Percentiles rank a stretch among this genome's conserved stretches.
Evolutionary conservation across 768 basidiomycete genomes (phyloP).

Genomic region (Trametes cingulata): DNA sequence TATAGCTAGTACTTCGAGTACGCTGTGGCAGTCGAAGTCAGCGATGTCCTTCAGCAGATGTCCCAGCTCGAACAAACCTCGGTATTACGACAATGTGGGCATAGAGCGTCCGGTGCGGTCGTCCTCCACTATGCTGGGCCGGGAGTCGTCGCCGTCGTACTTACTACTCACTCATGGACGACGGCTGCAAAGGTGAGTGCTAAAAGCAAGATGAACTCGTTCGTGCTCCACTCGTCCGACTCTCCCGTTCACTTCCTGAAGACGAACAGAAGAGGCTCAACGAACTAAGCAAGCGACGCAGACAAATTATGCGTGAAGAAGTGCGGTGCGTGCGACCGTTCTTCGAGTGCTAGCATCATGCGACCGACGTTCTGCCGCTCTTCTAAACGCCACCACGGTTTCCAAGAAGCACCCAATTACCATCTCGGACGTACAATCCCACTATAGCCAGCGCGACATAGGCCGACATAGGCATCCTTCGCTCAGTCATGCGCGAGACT

Average conservation of each 20-base stretch:
- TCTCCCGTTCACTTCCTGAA: background rate
- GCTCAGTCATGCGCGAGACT: background rate
- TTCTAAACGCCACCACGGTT: conserved; percentile 4
- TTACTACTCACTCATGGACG: too few species aligned
- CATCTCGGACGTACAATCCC: background rate
- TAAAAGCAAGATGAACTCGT: too few species aligned
- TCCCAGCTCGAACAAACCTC: too few species aligned
- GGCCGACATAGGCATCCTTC: background rate
- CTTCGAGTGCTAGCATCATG: background rate
- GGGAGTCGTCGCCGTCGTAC: too few species aligned
- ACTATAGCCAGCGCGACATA: background rate
- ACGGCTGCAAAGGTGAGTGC: too few species aligned
- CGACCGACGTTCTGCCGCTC: background rate
- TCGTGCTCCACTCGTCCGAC: background rate
- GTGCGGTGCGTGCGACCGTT: background rate
- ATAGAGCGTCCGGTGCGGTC: too few species aligned
- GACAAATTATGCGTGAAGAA: background rate
- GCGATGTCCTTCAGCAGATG: too few species aligned
- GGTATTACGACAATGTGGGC: too few species aligned
- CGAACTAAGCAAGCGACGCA: background rate
- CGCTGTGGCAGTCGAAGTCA: too few species aligned
- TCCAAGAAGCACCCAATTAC: background rate
- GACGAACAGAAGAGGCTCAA: background rate
- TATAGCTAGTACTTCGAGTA: too few species aligned
- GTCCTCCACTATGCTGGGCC: too few species aligned